Evolutionary conservation across 2,329 filamentous ascomycete species (phyloP).

Genomic region (Aspergillus transmontanensis): DNA sequence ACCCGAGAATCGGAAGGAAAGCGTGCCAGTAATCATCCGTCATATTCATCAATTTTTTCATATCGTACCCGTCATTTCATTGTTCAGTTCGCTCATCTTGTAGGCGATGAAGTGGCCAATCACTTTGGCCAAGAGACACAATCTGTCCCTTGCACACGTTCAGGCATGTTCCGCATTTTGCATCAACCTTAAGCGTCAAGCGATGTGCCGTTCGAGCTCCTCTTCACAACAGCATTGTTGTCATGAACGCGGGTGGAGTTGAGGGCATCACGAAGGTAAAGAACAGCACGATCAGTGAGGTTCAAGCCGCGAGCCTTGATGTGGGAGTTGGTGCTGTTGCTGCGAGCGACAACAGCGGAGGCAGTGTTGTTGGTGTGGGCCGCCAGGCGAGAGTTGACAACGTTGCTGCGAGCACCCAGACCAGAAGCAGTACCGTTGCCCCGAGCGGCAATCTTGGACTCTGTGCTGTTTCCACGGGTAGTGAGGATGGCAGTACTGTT

Average conservation of each 20-base stretch:
- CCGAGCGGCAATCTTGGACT: not conserved
- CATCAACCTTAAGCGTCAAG: constrained; percentile 3
- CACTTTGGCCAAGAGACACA: not conserved
- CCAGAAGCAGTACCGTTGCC: not conserved
- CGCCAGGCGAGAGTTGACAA: not conserved
- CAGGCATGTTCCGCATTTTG: not conserved
- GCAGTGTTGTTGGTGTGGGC: not conserved
- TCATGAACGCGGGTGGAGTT: constrained; percentile 13
- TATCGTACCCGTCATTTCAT: constrained; percentile 2
- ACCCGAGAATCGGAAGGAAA: constrained; percentile 4
- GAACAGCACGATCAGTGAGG: constrained; percentile 5
- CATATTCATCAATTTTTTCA: constrained; percentile 1
- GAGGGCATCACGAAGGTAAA: constrained; percentile 11
- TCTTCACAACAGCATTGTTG: not conserved
- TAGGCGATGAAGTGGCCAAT: not conserved
- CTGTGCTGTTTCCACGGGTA: constrained; percentile 3
- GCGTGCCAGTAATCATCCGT: not conserved
- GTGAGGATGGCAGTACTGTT: not conserved
- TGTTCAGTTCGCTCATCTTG: not conserved
- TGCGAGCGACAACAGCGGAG: not conserved
- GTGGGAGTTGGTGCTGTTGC: constrained; percentile 8
- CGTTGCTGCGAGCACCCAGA: constrained; percentile 4
- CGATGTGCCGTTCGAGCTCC: constrained; percentile 13
- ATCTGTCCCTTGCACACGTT: not conserved
- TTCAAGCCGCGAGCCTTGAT: constrained; percentile 10